Evolutionary conservation across 345 rosid genomes (phyloP), one percentile per base, ranked within the genome.

Genomic region (Eucalyptus sp.): DNA sequence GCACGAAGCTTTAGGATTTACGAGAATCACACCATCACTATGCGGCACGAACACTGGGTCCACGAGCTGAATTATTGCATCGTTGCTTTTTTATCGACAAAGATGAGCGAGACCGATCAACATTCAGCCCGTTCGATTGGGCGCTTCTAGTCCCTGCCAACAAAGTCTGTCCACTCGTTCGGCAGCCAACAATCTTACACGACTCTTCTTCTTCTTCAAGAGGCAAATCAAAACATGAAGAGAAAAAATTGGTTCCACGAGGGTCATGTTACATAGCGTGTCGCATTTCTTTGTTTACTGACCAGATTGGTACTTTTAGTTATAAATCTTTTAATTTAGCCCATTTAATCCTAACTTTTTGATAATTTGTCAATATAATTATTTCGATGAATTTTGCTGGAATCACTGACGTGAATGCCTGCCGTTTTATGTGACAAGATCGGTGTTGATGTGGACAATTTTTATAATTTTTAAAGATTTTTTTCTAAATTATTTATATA

Each of bases 381-480:
- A 10, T 37, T 37, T 6, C 0, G 1, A 18, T 37, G 2, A 37
- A 71, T 18, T 71, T 10, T 71, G 13, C 1, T 11, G 2, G 18
- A 71, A 3, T 37, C 5, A 5, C 2, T 0, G 0, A 37, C 3
- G 2, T 5, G 14, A 8, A 33, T 4, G 11, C 3, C 1, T 0
- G 3, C 13, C 0, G 1, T 17, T 7, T 37, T 71, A 18, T 71
- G 13, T 60, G 66, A 11, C 1, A 18, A 22, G 13, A 31, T 5
- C 2, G 4, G 2, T 9, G 3, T 3, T 37, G 13, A 71, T 5
- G 25, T 18, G 2, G 7, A 37, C 2, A 10, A 37, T 1, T 71
- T 18, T 33, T 33, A 0, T 17, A 8, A 71, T 17, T 71, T 17
- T 68, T 9, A 68, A 31, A 15, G 0, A 33, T 3, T 71, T 71